Conservation (phyloP, 2,329 filamentous ascomycete genomes). For the Hypoxylon sp. region DNA sequence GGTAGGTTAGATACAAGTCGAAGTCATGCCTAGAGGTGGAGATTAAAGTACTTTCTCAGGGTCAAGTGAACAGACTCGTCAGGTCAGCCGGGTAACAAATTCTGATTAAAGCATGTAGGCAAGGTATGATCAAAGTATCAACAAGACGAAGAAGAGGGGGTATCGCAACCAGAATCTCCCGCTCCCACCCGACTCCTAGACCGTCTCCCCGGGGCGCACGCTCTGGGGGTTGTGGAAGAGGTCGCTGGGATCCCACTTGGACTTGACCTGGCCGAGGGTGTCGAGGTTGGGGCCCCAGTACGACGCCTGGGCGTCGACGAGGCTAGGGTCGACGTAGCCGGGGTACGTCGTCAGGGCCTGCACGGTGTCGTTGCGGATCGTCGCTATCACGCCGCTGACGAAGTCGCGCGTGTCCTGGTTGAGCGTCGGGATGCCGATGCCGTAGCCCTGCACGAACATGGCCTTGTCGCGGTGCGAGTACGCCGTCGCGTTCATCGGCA, state of each 20-base stretch:
- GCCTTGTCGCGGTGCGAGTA: constrained; percentile 71
- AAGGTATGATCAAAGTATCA: constrained; percentile 22
- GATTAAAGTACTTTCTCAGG: not conserved
- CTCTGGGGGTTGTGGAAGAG: constrained; percentile 68
- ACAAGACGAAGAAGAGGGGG: constrained; percentile 25
- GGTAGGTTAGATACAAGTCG: not conserved
- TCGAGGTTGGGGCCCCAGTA: constrained; percentile 65
- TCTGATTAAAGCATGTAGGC: constrained; percentile 18
- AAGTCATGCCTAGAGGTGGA: not conserved
- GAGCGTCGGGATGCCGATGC: constrained; percentile 57
- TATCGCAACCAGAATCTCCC: constrained; percentile 26
- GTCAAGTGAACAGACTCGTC: not conserved
- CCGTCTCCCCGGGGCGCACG: constrained; percentile 45
- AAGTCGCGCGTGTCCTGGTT: constrained; percentile 58
- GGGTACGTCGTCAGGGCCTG: constrained; percentile 62
- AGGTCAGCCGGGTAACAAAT: not conserved
- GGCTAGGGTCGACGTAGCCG: constrained; percentile 66
- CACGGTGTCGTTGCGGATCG: constrained; percentile 50
- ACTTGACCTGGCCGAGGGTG: constrained; percentile 58
- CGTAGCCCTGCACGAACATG: constrained; percentile 70
- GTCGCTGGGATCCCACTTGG: constrained; percentile 59
- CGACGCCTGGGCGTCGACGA: constrained; percentile 56
- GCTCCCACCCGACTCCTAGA: constrained; percentile 8
- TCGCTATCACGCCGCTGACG: constrained; percentile 58
- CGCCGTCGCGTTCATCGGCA: constrained; percentile 62